A percentile compares a stretch with the other conserved stretches of the same genome.
phyloP scores from a whole-genome alignment of 129 eudicot species.

The Tagetes patula region DNA sequence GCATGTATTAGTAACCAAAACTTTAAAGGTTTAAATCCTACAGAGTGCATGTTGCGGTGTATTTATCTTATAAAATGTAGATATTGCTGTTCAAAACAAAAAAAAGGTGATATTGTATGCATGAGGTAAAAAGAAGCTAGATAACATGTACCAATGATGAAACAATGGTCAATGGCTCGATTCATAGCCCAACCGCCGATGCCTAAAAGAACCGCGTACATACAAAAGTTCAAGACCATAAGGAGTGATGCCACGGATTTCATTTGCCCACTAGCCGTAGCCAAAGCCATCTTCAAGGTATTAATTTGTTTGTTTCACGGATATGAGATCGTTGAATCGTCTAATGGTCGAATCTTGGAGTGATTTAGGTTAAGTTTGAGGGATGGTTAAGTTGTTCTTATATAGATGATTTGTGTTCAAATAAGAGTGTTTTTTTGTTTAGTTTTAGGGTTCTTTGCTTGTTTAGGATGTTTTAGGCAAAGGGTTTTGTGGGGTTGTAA shows the following conservation, averaged over 20 bases:
- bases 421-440: not conserved
- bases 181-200: conserved; percentile 89
- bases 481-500: conserved; percentile 37
- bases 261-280: conserved; percentile 60
- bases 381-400: conserved; percentile 9
- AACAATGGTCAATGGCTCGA: conserved; percentile 77
- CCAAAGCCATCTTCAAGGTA: conserved; percentile 43
- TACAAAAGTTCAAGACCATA: conserved; percentile 78
- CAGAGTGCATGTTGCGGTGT: too few species aligned
- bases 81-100: too few species aligned
- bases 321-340: not conserved
- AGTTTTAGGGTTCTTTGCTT: conserved; percentile 25
- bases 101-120: not conserved
- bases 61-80: too few species aligned
- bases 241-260: conserved; percentile 52
- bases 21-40: too few species aligned
- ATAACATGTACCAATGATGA: conserved; percentile 61
- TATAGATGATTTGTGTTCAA: conserved; percentile 27
- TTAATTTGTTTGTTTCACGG: not conserved
- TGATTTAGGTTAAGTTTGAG: conserved; percentile 17
- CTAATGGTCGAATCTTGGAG: not conserved
- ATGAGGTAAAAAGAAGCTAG: not conserved
- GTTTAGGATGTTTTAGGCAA: conserved; percentile 24
- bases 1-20: not conserved
- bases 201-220: conserved; percentile 70